Conservation (phyloP, 805 yeast genomes). For the Suhomyces pyralidae region DNA sequence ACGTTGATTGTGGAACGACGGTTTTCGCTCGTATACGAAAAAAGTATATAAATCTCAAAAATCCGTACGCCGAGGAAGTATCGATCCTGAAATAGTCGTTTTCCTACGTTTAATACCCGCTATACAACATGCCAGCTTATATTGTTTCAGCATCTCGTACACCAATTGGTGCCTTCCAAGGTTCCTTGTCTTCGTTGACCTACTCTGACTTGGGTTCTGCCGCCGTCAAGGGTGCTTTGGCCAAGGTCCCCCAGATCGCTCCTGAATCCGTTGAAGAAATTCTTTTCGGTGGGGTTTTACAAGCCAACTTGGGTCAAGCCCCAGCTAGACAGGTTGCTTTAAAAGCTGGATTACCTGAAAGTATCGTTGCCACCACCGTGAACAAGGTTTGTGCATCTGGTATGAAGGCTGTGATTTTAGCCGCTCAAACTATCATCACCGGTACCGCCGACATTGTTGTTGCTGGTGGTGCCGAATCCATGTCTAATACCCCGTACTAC, state of each 20-base stretch:
- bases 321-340: conserved; percentile 98
- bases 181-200: conserved; percentile 67
- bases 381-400: conserved; percentile 99
- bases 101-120: neutral
- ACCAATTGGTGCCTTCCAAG: conserved; percentile 94
- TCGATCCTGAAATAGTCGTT: neutral
- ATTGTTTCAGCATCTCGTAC: conserved; percentile 92
- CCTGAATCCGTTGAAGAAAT: conserved; percentile 83
- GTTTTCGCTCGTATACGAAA: neutral
- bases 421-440: conserved; percentile 83
- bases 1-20: neutral
- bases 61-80: neutral
- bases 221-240: conserved; percentile 87
- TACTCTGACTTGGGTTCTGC: conserved; percentile 88
- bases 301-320: conserved; percentile 93
- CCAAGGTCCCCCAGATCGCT: conserved; percentile 74
- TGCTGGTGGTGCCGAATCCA: conserved; percentile 97
- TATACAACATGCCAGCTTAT: conserved; percentile 51
- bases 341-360: conserved; percentile 79
- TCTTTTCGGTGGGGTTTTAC: conserved; percentile 87
- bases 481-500: conserved; percentile 95
- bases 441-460: conserved; percentile 91
- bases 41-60: neutral
- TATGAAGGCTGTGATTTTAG: conserved; percentile 84
- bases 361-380: conserved; percentile 82